Evolutionary conservation across 495 filamentous ascomycete species (phyloP), one percentile per base, ranked within the genome.

Genomic region (Polyplosphaeria fusca): DNA sequence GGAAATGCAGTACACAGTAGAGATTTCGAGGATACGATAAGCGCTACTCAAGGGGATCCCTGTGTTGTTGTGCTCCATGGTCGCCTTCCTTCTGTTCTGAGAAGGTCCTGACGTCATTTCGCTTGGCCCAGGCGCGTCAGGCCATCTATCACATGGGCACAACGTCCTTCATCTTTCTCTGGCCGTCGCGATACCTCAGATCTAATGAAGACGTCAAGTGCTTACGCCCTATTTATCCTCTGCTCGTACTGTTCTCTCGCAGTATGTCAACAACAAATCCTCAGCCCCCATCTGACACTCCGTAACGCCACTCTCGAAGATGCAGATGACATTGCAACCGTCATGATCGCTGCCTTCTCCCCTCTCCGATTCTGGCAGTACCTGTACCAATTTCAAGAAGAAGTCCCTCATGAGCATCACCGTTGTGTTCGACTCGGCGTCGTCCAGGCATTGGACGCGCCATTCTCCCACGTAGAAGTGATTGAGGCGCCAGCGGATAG

Each of bases 241-340:
- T 19, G 5, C 19, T 18, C 39, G 12, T 19, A 20, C 5, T 14
- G 7, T 14, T 19, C 9, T 19, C 11, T 19, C 16, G 39, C 39
- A 20, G 19, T 7, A 7, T 35, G 14, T 35, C 7, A 42, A 14
- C 39, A 14, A 18, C 39, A 42, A 42, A 19, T 42, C 39, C 39
- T 14, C 30, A 14, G 30, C 30, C 30, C 7, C 14, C 7, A 35
- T 7, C 7, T 14, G 14, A 7, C 7, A 35, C 30, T 35, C 30
- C 43, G 43, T 23, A 47, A 47, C 22, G 43, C 43, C 13, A 47
- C 43, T 13, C 43, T 47, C 5, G 23, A 23, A 18, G 43, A 47
- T 18, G 43, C 23, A 4, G 23, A 47, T 18, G 43, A 23, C 43
- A 47, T 47, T 7, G 13, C 23, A 13, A 24, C 18, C 22, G 43